Conservation (phyloP, 2,329 filamentous ascomycete genomes). For the Fusarium sp. region DNA sequence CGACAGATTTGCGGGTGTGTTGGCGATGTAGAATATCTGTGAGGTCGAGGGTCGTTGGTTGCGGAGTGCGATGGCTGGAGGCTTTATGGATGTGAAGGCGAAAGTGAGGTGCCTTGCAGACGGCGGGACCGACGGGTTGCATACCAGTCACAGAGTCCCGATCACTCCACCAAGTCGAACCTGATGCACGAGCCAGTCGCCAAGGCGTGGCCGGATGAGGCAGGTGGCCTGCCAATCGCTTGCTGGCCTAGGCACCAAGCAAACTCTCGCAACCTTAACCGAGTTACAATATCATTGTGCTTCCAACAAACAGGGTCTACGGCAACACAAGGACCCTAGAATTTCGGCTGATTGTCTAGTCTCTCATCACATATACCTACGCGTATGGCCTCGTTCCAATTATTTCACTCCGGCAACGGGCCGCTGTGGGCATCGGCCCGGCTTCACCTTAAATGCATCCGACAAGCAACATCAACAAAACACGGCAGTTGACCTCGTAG, state of each 20-base stretch:
- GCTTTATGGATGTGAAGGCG: constrained; percentile 25
- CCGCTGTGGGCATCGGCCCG: background rate
- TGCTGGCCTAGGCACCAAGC: constrained; percentile 1
- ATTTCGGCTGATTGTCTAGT: background rate
- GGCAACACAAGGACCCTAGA: background rate
- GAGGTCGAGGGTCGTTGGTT: constrained; percentile 27
- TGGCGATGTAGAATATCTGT: background rate
- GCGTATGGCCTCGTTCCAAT: background rate
- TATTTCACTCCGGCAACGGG: background rate
- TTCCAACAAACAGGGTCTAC: constrained; percentile 4
- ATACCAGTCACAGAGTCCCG: constrained; percentile 8
- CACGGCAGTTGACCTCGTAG: background rate
- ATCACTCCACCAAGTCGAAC: constrained; percentile 29
- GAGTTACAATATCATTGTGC: constrained; percentile 15
- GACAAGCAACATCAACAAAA: background rate
- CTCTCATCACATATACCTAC: background rate
- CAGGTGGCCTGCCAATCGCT: constrained; percentile 32
- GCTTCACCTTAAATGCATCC: background rate
- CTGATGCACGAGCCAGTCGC: constrained; percentile 23
- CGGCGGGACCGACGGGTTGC: constrained; percentile 25
- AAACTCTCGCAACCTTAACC: constrained; percentile 17
- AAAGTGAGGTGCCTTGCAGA: constrained; percentile 16
- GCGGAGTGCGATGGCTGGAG: constrained; percentile 21
- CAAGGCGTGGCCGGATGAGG: constrained; percentile 23
- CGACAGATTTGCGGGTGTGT: constrained; percentile 6